These are phyloP conservation scores for Leishmania guyanensis DNA, from an alignment of 208 protist genomes.

Conservation along the genomic window DNA sequence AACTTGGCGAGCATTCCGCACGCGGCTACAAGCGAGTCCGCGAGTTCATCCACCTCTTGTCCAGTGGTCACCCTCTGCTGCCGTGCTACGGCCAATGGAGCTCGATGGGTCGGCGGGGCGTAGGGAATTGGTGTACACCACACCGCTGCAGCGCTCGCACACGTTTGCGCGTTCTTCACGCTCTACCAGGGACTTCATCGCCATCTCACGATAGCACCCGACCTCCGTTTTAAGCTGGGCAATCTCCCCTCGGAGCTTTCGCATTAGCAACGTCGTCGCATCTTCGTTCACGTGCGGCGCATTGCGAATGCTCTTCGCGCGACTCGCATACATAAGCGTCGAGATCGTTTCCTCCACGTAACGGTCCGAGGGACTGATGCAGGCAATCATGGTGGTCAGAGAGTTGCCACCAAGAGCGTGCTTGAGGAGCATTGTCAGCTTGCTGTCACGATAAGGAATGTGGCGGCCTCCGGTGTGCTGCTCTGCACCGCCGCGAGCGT, in stretches of 20 bases:
- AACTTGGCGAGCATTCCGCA: slow-evolving; percentile 81
- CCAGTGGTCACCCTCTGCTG: not conserved
- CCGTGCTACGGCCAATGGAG: not conserved
- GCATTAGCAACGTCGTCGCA: slow-evolving; percentile 31
- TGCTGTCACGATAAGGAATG: slow-evolving; percentile 92
- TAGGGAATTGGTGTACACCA: not conserved
- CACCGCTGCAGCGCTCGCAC: slow-evolving; percentile 13
- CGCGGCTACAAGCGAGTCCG: slow-evolving; percentile 76
- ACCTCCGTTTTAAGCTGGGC: slow-evolving; percentile 81
- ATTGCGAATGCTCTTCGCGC: slow-evolving; percentile 90
- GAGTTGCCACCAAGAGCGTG: slow-evolving; percentile 90
- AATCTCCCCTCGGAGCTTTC: slow-evolving; percentile 70
- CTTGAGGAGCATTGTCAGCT: slow-evolving; percentile 88
- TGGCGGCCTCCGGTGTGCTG: slow-evolving; percentile 28
- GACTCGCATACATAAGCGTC: slow-evolving; percentile 90
- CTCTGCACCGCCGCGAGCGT: not conserved
- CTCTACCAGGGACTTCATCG: slow-evolving; percentile 25
- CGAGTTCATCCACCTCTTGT: slow-evolving; percentile 46
- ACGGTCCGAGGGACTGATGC: slow-evolving; percentile 79
- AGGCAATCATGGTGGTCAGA: slow-evolving; percentile 93
- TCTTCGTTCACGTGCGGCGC: slow-evolving; percentile 86
- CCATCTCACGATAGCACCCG: slow-evolving; percentile 64
- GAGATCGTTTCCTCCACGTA: slow-evolving; percentile 90
- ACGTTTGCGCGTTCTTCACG: not conserved
- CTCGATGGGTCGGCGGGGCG: not conserved